A percentile compares a stretch with the other conserved stretches of the same genome.
These are phyloP conservation scores for Saturnispora besseyi DNA, from an alignment of 805 yeast species.

Conservation along the genomic window DNA sequence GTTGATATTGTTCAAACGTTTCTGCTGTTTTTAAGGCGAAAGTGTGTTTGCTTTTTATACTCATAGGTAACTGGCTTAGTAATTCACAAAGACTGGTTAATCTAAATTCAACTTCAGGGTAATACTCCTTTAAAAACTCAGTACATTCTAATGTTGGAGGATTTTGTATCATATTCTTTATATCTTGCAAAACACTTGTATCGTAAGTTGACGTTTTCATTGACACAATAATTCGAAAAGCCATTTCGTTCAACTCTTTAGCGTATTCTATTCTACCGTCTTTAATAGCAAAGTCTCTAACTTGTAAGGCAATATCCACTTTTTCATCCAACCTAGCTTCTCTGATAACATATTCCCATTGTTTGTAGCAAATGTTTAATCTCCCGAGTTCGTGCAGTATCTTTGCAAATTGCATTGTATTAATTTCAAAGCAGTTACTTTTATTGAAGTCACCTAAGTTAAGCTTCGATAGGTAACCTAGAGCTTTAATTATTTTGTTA, in stretches of 20 bases:
- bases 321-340: background rate
- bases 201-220: background rate
- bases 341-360: background rate
- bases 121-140: background rate
- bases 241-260: background rate
- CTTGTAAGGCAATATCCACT: background rate
- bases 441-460: background rate
- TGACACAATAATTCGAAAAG: background rate
- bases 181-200: background rate
- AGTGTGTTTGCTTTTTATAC: background rate
- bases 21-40: background rate
- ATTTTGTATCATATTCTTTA: background rate
- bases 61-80: background rate
- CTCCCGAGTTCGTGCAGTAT: background rate
- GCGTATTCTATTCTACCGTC: background rate
- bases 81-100: background rate
- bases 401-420: background rate
- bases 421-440: background rate
- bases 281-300: background rate
- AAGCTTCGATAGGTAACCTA: background rate
- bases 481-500: background rate
- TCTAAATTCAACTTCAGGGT: background rate
- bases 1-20: background rate
- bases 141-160: background rate
- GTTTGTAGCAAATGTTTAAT: background rate